Conservation (phyloP, 2,329 filamentous ascomycete species). For the Diaporthe nobilis region DNA sequence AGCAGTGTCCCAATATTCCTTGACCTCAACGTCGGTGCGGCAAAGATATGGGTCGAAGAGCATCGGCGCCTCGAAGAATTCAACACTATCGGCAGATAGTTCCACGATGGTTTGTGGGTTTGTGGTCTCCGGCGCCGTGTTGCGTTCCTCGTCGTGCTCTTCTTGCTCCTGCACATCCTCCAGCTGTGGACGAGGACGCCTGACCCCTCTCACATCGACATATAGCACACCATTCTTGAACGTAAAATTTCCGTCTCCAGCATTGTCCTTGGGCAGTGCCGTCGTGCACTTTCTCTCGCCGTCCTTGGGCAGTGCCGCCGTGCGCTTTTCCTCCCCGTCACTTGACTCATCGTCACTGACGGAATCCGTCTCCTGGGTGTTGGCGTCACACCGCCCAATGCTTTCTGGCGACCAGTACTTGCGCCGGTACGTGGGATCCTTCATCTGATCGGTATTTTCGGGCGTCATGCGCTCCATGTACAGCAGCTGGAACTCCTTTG, state of each 20-base stretch:
- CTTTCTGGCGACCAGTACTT: slow-evolving; percentile 16
- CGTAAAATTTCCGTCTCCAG: neutral
- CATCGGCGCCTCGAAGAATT: neutral
- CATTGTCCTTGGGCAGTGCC: neutral
- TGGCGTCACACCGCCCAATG: neutral
- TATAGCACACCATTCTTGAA: slow-evolving; percentile 13
- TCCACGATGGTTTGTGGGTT: neutral
- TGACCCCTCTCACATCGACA: neutral
- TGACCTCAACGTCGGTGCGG: neutral
- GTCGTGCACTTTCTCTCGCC: neutral
- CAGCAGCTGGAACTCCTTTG: slow-evolving; percentile 10
- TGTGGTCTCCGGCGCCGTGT: neutral
- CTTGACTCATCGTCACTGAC: too few species aligned
- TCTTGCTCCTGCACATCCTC: neutral
- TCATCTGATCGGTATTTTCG: neutral
- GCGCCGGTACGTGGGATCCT: neutral
- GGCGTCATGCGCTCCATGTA: slow-evolving; percentile 13
- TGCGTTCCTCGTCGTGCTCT: neutral
- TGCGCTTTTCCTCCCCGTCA: neutral
- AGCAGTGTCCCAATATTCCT: slow-evolving; percentile 7
- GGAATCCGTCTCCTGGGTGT: neutral
- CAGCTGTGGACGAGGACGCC: neutral
- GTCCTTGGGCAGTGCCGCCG: neutral
- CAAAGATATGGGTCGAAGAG: slow-evolving; percentile 2
- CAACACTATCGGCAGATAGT: neutral